Conservation (phyloP, 768 basidiomycete genomes). For the Lactarius indigo region DNA sequence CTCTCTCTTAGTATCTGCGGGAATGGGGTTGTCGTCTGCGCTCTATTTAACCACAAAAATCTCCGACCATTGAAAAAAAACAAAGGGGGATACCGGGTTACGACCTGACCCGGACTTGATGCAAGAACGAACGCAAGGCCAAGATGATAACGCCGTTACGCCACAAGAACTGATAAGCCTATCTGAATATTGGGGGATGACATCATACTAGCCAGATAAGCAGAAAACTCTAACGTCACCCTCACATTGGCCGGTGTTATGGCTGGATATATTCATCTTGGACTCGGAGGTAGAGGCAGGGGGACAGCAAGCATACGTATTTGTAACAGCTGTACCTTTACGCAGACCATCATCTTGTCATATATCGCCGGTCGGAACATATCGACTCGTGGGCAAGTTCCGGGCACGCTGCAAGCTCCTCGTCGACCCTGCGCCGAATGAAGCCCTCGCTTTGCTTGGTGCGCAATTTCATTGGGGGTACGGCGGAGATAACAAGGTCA, state of each 20-base stretch:
- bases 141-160: background rate
- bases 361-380: conserved; percentile 5
- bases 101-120: background rate
- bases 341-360: background rate
- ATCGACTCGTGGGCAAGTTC: background rate
- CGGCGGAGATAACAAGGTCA: conserved; percentile 5
- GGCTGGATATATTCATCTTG: conserved; percentile 10
- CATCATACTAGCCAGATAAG: background rate
- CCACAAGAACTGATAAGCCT: background rate
- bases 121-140: background rate
- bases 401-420: background rate
- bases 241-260: background rate
- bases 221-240: background rate
- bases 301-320: background rate
- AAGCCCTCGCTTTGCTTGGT: background rate
- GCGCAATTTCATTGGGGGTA: background rate
- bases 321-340: background rate
- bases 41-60: conserved; percentile 13
- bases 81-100: background rate
- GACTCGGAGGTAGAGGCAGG: background rate
- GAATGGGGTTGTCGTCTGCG: background rate
- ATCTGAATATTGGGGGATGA: background rate
- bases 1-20: background rate
- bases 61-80: background rate
- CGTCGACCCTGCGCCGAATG: background rate